Base-by-base conservation (phyloP, 768 basidiomycete genomes). In the Lentinula guzmanii region DNA sequence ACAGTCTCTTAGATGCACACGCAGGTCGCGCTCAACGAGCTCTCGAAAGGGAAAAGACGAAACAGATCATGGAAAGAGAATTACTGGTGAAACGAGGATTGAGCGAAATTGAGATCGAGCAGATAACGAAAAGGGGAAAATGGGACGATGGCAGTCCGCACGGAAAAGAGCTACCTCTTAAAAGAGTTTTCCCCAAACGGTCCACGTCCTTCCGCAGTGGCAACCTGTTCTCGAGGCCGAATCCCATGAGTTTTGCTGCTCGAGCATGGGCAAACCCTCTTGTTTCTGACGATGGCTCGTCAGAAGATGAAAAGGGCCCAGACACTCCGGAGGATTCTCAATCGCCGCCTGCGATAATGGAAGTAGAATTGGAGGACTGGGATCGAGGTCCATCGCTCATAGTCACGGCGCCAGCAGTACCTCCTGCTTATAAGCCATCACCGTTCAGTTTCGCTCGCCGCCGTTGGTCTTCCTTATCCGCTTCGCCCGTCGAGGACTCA, bases 391-490 rank as follows among this genome's bases (percentile, higher is more conserved):
- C 55, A 28, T 57, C 58, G 43, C 45, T 65, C 10, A 46, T 58
- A 3, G 60, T 69, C 24, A 61, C 65, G 18, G 52, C 71, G 5
- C 64, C 70, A 3, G 58, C 65, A 9, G 63, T 74, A 31, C 72
- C 69, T 35, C 74, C 77, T 33, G 81, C 79, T 24, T 82, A 78
- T 70, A 84, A 84, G 55, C 86, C 86, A 15, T 82, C 84, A 41
- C 86, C 86, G n/a, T 78, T 81, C 70, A 79, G 79, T 65, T 86
- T 84, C 68, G 85, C 86, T 7, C 81, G 79, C 65, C 81, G 82
- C 58, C 81, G 85, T 61, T 86, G 86, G 86, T 79, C 75, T 63
- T 79, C 78, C 45, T 66, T 71, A 21, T 68, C 75, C 39, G 72
- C 71, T 65, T 75, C 76, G 52, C 70, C 71, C 39, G 63, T 72